Percentiles rank a stretch among this genome's conserved stretches.
Conservation (phyloP, 306 rosid genomes). For the Sophora flavescens region DNA sequence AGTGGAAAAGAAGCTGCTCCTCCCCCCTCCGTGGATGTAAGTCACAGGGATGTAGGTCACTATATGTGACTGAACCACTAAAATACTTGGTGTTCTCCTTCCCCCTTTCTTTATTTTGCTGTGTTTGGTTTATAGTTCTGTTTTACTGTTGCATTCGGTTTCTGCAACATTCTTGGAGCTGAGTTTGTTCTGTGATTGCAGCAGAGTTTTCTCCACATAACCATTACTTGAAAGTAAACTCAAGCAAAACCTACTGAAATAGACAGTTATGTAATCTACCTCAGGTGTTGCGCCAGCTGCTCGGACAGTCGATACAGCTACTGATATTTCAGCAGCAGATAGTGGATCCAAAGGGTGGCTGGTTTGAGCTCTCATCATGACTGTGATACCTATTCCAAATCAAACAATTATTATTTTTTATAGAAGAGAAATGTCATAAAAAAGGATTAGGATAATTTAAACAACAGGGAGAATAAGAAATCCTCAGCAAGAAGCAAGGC, state of each 20-base stretch:
- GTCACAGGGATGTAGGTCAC: too few species aligned
- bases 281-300: constrained; percentile 88
- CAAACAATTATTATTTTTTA: constrained; percentile 28
- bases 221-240: constrained; percentile 4
- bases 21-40: too few species aligned
- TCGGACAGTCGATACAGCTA: constrained; percentile 83
- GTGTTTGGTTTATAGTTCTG: too few species aligned
- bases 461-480: background rate
- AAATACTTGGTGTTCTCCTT: too few species aligned
- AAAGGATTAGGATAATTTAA: constrained; percentile 12
- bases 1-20: too few species aligned
- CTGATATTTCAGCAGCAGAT: constrained; percentile 86
- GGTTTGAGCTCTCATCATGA: constrained; percentile 76
- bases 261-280: constrained; percentile 51
- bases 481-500: constrained; percentile 7
- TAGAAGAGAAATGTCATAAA: constrained; percentile 29
- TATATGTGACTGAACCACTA: too few species aligned
- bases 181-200: too few species aligned
- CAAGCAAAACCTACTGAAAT: constrained; percentile 9
- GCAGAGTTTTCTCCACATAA: too few species aligned
- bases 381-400: constrained; percentile 59
- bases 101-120: too few species aligned
- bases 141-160: too few species aligned
- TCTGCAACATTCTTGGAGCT: too few species aligned
- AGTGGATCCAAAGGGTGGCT: constrained; percentile 86